These are phyloP conservation scores for Pythium diclinum DNA, from an alignment of 352 stramenopile species.

Conservation along the genomic window DNA sequence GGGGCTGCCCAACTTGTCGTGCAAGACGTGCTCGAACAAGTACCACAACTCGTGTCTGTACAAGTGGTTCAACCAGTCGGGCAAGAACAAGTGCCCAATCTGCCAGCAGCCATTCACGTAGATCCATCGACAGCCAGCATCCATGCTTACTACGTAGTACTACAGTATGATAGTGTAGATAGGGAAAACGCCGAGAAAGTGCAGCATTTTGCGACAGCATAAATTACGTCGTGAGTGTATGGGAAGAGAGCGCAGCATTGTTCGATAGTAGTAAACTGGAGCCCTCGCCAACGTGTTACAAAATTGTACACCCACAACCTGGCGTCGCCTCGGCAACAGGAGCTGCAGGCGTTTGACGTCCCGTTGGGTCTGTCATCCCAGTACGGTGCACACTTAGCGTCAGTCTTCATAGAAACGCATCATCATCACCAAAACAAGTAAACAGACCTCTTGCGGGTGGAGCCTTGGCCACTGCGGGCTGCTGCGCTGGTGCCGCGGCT, in stretches of 20 bases:
- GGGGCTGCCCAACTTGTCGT: constrained; percentile 82
- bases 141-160: no score
- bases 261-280: no score
- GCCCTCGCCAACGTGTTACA: constrained; percentile 25
- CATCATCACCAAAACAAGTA: background rate
- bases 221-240: constrained; percentile 26
- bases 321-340: constrained; percentile 34
- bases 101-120: constrained; percentile 89
- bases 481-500: background rate
- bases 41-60: constrained; percentile 93
- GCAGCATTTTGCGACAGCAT: constrained; percentile 20
- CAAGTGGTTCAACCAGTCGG: constrained; percentile 94
- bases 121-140: no score
- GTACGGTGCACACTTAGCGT: no score
- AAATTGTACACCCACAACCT: constrained; percentile 60
- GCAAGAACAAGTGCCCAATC: constrained; percentile 93
- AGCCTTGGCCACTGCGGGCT: constrained; percentile 10
- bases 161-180: background rate
- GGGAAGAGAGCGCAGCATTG: no score
- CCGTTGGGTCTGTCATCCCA: constrained; percentile 26
- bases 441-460: constrained; percentile 12
- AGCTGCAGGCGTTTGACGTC: constrained; percentile 20
- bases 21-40: constrained; percentile 92
- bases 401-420: background rate
- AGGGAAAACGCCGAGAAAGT: background rate